phyloP scores from a whole-genome alignment of 129 eudicot genomes.

The Artemisia tridentata region DNA sequence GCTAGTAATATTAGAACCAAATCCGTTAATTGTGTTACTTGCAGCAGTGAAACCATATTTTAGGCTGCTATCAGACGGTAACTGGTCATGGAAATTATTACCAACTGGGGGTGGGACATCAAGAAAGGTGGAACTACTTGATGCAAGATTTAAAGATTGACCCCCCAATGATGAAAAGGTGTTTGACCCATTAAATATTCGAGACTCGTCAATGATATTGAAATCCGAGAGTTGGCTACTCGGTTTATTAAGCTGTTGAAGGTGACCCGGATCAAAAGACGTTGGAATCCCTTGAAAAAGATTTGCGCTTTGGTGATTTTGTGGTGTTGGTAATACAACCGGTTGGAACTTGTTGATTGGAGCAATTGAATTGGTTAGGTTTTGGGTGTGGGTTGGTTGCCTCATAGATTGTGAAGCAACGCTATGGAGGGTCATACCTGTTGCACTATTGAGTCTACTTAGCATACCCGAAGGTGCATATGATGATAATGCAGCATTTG shows the following conservation, averaged over 20 bases:
- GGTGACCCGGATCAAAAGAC: constrained; percentile 52
- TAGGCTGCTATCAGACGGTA: constrained; percentile 32
- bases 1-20: constrained; percentile 35
- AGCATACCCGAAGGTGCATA: constrained; percentile 53
- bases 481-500: constrained; percentile 16
- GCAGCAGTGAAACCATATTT: constrained; percentile 43
- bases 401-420: constrained; percentile 44
- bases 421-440: constrained; percentile 56
- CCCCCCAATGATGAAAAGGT: constrained; percentile 39
- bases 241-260: constrained; percentile 42
- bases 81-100: constrained; percentile 33
- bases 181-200: constrained; percentile 31
- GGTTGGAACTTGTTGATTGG: constrained; percentile 48
- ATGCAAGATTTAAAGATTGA: constrained; percentile 41
- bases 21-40: constrained; percentile 28
- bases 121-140: constrained; percentile 39
- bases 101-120: constrained; percentile 35
- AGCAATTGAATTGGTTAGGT: constrained; percentile 37
- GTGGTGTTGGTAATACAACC: constrained; percentile 33
- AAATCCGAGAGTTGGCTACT: constrained; percentile 38
- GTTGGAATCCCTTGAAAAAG: constrained; percentile 60
- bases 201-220: constrained; percentile 42
- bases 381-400: constrained; percentile 56
- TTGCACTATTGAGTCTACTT: constrained; percentile 62
- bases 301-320: constrained; percentile 13